A percentile compares a stretch with the other conserved stretches of the same genome.
Evolutionary conservation across 225 moss, liverwort and hornwort species (phyloP).

Genomic region (Marchantia paleacea): DNA sequence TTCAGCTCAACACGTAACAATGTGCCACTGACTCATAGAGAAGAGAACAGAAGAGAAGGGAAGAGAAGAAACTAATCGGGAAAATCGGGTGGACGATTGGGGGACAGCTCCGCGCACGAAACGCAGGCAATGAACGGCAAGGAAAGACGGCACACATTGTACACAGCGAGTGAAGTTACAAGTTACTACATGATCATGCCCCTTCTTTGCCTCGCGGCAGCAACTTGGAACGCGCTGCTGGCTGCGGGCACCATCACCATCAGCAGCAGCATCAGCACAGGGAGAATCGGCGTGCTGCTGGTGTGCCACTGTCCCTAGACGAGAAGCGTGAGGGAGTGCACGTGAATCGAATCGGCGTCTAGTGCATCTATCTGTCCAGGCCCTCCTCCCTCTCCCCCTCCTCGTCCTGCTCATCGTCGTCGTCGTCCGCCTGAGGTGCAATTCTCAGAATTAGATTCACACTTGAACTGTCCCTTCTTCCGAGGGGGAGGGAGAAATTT

Average conservation of each 20-base stretch:
- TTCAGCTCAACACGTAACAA: conserved; percentile 1
- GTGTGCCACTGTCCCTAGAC: background rate
- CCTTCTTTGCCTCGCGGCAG: background rate
- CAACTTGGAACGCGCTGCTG: too few species aligned
- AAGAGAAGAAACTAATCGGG: background rate
- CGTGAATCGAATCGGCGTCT: conserved; percentile 11
- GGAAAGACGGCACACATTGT: background rate
- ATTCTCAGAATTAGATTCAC: background rate
- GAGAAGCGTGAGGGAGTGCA: conserved; percentile 12
- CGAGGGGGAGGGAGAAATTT: too few species aligned
- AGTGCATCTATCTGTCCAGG: background rate
- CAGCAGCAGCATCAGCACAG: too few species aligned
- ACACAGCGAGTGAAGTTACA: background rate
- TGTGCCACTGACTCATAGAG: background rate
- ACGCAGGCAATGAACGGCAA: background rate
- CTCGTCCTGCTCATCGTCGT: background rate
- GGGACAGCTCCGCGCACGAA: background rate
- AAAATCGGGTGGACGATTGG: background rate
- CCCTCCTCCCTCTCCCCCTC: background rate
- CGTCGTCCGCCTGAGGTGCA: background rate
- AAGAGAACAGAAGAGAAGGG: background rate
- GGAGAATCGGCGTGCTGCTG: background rate
- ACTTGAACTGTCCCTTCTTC: too few species aligned
- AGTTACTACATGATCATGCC: background rate
- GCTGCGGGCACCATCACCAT: too few species aligned